Base-by-base conservation (phyloP, 2,329 filamentous ascomycete species). In the Clonostachys rhizophaga region DNA sequence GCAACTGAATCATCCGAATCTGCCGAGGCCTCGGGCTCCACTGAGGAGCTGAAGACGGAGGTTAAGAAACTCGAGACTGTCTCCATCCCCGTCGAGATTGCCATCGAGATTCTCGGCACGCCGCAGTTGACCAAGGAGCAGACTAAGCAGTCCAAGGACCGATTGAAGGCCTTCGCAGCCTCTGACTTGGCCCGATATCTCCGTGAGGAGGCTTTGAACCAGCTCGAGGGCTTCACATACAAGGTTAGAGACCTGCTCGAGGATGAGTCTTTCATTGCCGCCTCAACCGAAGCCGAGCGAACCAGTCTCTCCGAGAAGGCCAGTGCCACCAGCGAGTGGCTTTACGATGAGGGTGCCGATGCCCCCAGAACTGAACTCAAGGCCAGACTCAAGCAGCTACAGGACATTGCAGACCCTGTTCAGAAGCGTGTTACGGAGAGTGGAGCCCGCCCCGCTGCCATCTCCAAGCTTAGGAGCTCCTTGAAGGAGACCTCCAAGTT, bases 221-320 rank as follows among this genome's bases (percentile, higher is more conserved):
- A 88, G 54, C 81, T 99, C n/a, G 94, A 99, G 67, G 86, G 80
- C 12, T 97, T 87, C 66, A 96, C 92, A 13, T 99, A 99, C 75
- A 86, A 84, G 59, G 81, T 88, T 30, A 85, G 91, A 24, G 91
- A 96, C 64, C 76, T 95, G 41, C 75, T 96, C 3, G 86, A 89
- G 40, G 85, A 86, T 50, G 83, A 89, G 43, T 75, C 76, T 1
- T 97, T 96, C 62, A 72, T 87, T 45, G 76, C 76, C 12, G 81
- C 78, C 5, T 87, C 91, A 34, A 92, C 86, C 10, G 71, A 81
- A 5, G 76, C 79, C 17, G 80, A 91, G 60, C 81, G 89, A 42
- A 64, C 75, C 7, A 67, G 70, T n/a, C 76, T 97, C 12, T 79
- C 86, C 56, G 72, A 82, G 50, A 84, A 84, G 58, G 76, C 89